phyloP scores from a whole-genome alignment of 148 eudicot genomes.

The Pouteria glomerata region DNA sequence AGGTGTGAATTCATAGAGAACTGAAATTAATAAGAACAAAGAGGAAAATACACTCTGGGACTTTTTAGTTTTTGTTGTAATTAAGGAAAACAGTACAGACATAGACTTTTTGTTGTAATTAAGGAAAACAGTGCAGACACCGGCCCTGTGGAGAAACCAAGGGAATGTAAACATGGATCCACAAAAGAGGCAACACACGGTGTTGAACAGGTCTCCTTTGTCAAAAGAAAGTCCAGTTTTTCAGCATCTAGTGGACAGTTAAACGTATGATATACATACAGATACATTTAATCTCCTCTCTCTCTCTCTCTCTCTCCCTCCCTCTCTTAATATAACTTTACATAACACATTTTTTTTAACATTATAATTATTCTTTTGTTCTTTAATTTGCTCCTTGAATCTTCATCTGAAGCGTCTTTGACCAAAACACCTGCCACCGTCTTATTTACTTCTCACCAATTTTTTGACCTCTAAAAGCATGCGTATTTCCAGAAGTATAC shows the following conservation, averaged over 20 bases:
- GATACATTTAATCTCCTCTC: not conserved
- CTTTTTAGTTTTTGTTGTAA: too few relatives aligned
- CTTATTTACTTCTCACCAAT: not conserved
- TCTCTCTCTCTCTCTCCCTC: not conserved
- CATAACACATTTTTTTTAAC: not conserved
- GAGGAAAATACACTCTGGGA: too few relatives aligned
- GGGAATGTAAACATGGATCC: too few relatives aligned
- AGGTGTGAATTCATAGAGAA: not conserved
- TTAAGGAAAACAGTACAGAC: too few relatives aligned
- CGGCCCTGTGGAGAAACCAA: too few relatives aligned
- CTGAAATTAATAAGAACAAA: too few relatives aligned
- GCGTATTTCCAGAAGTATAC: conserved; percentile 4
- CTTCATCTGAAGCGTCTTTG: conserved; percentile 32
- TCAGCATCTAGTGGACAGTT: not conserved
- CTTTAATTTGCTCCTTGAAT: not conserved
- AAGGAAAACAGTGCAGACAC: too few relatives aligned
- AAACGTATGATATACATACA: too few relatives aligned
- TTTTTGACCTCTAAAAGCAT: conserved; percentile 14
- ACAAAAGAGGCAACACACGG: conserved; percentile 2
- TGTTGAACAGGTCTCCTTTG: not conserved
- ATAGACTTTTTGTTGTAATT: too few relatives aligned
- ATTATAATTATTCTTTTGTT: not conserved
- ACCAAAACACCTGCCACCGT: conserved; percentile 19
- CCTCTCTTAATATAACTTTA: not conserved
- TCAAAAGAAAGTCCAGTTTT: conserved; percentile 11